Base-by-base conservation (phyloP, 352 stramenopile genomes). In the Pythium phragmitis region DNA sequence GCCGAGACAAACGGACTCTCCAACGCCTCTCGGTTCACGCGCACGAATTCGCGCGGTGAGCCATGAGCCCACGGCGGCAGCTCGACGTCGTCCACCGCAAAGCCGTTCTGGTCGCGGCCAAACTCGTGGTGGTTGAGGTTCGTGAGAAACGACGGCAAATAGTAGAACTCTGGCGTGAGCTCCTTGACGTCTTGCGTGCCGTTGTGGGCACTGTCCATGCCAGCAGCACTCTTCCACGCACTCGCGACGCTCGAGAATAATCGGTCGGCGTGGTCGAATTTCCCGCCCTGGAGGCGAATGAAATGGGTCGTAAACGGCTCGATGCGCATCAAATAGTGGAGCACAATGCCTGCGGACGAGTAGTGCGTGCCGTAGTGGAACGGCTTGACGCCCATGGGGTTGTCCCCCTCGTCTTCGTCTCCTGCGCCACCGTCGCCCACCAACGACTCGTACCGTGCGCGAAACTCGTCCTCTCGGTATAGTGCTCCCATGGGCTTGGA, bases 81-180 rank as follows among this genome's bases (percentile, higher is more conserved):
- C 28, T 86, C 78, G 2, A 99, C 96, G 68, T 98, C 85, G 34
- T 86, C 81, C 6, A 99, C 81, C 4, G 80, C 57, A 21, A 93
- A 72, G 4, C 94, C 93, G 42, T 92, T 70, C 67, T 91, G 73
- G 75, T 94, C 72, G 12, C 72, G 94, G 8, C 98, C 98, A 50
- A 99, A 97, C 28, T 97, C 92, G 37, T 98, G 89, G 21, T 92
- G 68, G 68, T 99, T 99, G 12, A 84, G 62, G 73, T 99, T 99
- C 60, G 90, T 82, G 28, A 99, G 76, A 70, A 99, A 99, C 14
- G 91, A 80, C 26, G 95, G 87, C 30, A 98, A 85, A 43, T 96
- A 97, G 70, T 98, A 99, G 71, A 98, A 99, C 78, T 99, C 98
- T 12, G 98, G 98, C 16, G 93, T 99, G 12, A 99, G 75, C 70